Conservation (phyloP, 257 asterid species). For the Leonotis leonurus region DNA sequence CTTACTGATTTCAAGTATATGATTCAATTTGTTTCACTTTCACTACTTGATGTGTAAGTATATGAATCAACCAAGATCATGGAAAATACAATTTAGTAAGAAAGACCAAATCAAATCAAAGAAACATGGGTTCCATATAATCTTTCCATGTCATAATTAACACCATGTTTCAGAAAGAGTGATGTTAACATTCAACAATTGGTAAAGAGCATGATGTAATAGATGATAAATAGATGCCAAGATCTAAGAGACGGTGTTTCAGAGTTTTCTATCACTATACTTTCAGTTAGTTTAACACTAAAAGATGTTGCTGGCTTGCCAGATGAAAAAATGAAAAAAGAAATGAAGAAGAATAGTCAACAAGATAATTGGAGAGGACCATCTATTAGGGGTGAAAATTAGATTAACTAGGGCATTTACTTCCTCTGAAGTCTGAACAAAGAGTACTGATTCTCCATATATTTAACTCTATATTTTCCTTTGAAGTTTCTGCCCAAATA, state of each 20-base stretch:
- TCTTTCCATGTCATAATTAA: background rate
- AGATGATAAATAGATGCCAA: background rate
- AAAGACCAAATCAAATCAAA: background rate
- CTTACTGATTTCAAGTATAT: background rate
- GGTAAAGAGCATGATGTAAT: background rate
- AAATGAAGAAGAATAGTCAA: background rate
- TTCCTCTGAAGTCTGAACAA: background rate
- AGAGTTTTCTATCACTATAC: background rate
- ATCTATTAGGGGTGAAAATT: background rate
- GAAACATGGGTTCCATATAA: background rate
- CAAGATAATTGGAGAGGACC: background rate
- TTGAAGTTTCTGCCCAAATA: background rate
- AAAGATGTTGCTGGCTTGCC: background rate
- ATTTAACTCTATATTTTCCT: background rate
- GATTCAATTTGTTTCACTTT: background rate
- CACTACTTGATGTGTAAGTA: background rate
- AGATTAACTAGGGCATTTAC: slow-evolving; percentile 1
- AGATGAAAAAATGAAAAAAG: slow-evolving; percentile 3
- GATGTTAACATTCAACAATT: background rate
- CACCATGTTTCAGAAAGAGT: background rate
- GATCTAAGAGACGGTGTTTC: background rate
- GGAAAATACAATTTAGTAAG: background rate
- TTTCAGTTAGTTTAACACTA: background rate
- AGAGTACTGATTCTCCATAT: background rate
- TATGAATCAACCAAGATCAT: background rate